These are phyloP conservation scores for Scedosporium boydii DNA, from an alignment of 2,329 filamentous ascomycete genomes.

Conservation along the genomic window DNA sequence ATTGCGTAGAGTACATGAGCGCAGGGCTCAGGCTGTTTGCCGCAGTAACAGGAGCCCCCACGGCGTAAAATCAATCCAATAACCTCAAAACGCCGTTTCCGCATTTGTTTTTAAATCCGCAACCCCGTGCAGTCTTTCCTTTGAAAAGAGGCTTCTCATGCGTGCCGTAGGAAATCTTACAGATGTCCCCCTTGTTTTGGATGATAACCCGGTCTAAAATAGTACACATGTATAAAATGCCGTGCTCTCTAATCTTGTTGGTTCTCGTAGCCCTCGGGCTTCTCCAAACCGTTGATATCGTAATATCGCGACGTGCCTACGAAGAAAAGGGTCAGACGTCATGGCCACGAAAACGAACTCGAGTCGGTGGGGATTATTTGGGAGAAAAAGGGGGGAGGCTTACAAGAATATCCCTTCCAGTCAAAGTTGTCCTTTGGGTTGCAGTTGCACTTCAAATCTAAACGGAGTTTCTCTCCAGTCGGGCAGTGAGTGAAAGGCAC, in stretches of 20 bases:
- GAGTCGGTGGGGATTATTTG: too few species aligned
- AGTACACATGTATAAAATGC: neutral
- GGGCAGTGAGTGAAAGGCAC: constrained; percentile 97
- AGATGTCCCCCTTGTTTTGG: neutral
- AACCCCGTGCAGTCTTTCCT: neutral
- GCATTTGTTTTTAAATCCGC: neutral
- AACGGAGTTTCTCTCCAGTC: constrained; percentile 72
- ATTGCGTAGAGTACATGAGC: too few species aligned
- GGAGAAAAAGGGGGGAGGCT: constrained; percentile 26
- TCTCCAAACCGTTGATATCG: constrained; percentile 69
- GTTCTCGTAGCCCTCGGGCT: constrained; percentile 77
- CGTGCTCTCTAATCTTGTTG: constrained; percentile 40
- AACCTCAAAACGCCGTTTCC: neutral
- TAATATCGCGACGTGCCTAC: constrained; percentile 67
- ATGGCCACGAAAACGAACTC: neutral
- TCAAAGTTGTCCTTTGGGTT: constrained; percentile 97
- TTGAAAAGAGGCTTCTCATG: neutral
- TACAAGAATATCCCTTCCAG: constrained; percentile 98
- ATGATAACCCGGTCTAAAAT: constrained; percentile 1
- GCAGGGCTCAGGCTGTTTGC: too few species aligned
- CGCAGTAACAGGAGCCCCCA: too few species aligned
- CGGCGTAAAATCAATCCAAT: too few species aligned
- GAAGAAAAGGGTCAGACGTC: neutral
- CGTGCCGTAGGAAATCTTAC: neutral
- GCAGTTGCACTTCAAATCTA: constrained; percentile 86